These are phyloP conservation scores for Malus domestica DNA, from an alignment of 306 rosid species.

Conservation along the genomic window DNA sequence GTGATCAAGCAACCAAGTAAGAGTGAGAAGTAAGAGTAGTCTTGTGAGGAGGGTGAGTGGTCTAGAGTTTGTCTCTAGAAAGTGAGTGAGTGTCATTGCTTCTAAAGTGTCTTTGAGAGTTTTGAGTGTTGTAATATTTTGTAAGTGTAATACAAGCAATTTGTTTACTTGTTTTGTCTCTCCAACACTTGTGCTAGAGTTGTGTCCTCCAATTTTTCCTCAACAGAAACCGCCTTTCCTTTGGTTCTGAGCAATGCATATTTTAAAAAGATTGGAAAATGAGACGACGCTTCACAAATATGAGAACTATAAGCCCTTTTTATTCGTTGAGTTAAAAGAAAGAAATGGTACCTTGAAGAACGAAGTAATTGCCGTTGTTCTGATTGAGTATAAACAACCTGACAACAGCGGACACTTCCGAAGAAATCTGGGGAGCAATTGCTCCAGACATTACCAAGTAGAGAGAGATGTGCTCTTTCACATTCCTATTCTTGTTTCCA, in stretches of 20 bases:
- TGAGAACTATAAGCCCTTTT: background rate
- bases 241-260: constrained; percentile 30
- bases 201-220: too few species aligned
- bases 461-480: constrained; percentile 44
- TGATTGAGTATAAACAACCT: constrained; percentile 50
- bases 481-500: constrained; percentile 57
- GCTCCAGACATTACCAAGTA: constrained; percentile 45
- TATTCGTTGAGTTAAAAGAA: background rate
- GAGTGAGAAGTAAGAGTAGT: too few species aligned
- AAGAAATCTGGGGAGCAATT: constrained; percentile 25
- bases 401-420: constrained; percentile 46
- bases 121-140: too few species aligned
- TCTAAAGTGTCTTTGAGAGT: too few species aligned
- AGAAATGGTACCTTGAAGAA: constrained; percentile 34
- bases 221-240: constrained; percentile 33
- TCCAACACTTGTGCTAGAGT: too few species aligned
- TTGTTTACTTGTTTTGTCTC: too few species aligned
- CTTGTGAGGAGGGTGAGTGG: too few species aligned
- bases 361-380: constrained; percentile 43
- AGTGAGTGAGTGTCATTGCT: too few species aligned
- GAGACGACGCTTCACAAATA: background rate
- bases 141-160: background rate
- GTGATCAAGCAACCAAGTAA: too few species aligned
- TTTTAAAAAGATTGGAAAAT: background rate
- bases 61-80: too few species aligned